Evolutionary conservation across 2,329 filamentous ascomycete genomes (phyloP), one percentile per base, ranked within the genome.

Genomic region (Nigrospora sphaerica): DNA sequence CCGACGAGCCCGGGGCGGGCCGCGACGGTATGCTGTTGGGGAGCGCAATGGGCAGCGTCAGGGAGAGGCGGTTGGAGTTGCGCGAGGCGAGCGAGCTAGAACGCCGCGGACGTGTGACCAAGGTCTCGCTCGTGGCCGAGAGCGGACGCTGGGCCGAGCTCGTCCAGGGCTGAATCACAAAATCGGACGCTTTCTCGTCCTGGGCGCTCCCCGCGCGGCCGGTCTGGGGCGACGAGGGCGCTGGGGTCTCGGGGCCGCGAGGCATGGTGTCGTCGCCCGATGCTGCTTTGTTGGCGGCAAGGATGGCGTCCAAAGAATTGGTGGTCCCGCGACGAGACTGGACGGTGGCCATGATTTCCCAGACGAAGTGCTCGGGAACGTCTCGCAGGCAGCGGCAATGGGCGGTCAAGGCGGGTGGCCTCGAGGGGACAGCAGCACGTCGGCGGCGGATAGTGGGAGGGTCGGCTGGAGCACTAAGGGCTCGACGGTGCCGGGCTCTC

Each of bases 41-140:
- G 6, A 68, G 71, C 11, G 77, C 73, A 55, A 83, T 80, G n/a
- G 80, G 80, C 11, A 83, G 67, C 1, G 78, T 82, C 23, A 83
- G 65, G 1, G 80, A 83, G 17, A 83, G 70, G 45, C 80, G 69
- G 57, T 83, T 80, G 28, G 73, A 70, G 52, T 73, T 73, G 33
- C 78, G 69, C 17, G 76, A 77, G 13, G 74, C 65, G 23, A 71
- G 69, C 6, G 78, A 80, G 14, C 71, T 71, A 13, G 77, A 77
- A 32, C 76, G 74, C 45, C 70, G 67, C 10, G 72, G 72, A 35
- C 74, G 73, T 37, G 67, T 68, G 38, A 67, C 63, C 13, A 63
- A 58, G 11, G 58, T 57, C 48, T 73, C 70, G 47, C 69, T 69
- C 31, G 50, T 51, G n/a, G 66, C 62, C 28, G 63, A 56, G 7